Base-by-base conservation (phyloP, 2,329 filamentous ascomycete species). In the Colletotrichum echinochloae region DNA sequence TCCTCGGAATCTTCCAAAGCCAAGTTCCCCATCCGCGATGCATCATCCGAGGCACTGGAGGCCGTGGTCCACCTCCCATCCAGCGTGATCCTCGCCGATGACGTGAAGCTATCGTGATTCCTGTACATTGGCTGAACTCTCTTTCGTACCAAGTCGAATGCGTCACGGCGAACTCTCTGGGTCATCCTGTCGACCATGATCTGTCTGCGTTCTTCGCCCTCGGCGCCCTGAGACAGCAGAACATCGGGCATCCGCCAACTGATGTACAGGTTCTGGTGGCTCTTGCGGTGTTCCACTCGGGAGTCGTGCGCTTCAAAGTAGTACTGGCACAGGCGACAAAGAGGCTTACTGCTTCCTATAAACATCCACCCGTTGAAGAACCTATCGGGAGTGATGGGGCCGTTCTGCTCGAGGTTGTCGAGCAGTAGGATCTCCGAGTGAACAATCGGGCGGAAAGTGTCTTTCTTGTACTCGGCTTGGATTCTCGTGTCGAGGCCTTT, bases 341-440 rank as follows among this genome's bases (percentile, higher is more conserved):
- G 78, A 0, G 81, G 81, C 72, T 84, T 84, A 73, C 81, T 82
- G 23, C 74, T 76, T 0, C 81, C 82, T 20, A 84, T 81, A 66
- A 83, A 83, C 18, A 70, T 74, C 67, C 75, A 78, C 11, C 74
- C 72, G 0, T 69, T 39, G 68, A 81, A 83, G 74, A 82, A 84
- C 14, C 64, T n/a, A 0, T 18, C 14, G 12, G 67, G 56, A 0
- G 44, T 23, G 5, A 49, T 26, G 2, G 30, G 26, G 7, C 39
- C 51, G 6, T 66, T 44, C 33, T 56, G 46, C 12, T 44, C 65
- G 5, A 67, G 51, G 23, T 20, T 2, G 11, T 66, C 39, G 14
- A 71, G 59, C 1, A 68, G 59, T 0, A 79, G 67, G 0, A 81
- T 64, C 48, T 83, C 81, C 1, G 79, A 75, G 64, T 84, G 82